Conservation (phyloP, 2,329 filamentous ascomycete species). For the Penicillium sp. region DNA sequence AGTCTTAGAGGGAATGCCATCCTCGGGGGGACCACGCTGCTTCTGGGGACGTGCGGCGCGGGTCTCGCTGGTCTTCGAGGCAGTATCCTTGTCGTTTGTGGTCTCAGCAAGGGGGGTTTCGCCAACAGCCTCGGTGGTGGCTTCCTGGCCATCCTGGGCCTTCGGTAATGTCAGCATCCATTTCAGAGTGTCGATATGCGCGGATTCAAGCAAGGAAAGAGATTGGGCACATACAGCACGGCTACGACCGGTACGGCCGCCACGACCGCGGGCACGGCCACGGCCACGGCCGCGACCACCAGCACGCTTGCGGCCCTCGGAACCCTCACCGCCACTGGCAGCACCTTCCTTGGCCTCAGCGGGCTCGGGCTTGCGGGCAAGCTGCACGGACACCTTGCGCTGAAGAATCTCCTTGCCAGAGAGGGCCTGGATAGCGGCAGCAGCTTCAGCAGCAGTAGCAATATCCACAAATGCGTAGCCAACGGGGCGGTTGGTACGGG, state of each 20-base stretch:
- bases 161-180: constrained; percentile 7
- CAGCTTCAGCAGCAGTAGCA: constrained; percentile 87
- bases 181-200: background rate
- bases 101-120: constrained; percentile 59
- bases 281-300: constrained; percentile 63
- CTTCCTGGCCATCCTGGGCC: constrained; percentile 28
- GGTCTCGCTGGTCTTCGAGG: constrained; percentile 39
- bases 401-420: constrained; percentile 97
- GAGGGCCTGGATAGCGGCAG: constrained; percentile 91
- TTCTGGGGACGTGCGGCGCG: constrained; percentile 59
- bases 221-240: constrained; percentile 50
- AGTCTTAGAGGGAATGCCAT: constrained; percentile 97
- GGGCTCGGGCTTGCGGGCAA: constrained; percentile 94
- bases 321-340: constrained; percentile 71
- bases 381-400: constrained; percentile 98
- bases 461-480: constrained; percentile 99
- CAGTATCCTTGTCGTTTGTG: constrained; percentile 46
- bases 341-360: constrained; percentile 74
- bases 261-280: constrained; percentile 63
- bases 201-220: background rate
- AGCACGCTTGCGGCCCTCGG: constrained; percentile 60
- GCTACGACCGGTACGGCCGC: constrained; percentile 67
- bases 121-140: constrained; percentile 36
- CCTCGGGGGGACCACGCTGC: constrained; percentile 93
- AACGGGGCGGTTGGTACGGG: constrained; percentile 95